Evolutionary conservation across 441 rosid species (phyloP).

Genomic region (Adansonia madagascariensis): DNA sequence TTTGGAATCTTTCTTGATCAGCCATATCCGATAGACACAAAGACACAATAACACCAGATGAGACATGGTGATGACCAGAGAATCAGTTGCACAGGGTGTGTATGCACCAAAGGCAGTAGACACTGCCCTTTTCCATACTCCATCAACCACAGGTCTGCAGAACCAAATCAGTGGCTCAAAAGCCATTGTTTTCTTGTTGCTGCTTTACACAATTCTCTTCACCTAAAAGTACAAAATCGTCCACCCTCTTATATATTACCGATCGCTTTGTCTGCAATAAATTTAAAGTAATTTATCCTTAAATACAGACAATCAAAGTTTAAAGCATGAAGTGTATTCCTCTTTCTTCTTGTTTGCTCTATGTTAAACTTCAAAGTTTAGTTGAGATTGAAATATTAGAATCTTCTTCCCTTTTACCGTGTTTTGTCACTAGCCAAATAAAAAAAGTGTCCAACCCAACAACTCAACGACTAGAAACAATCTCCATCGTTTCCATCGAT

Average conservation of each 20-base stretch:
- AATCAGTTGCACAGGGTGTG: constrained; percentile 78
- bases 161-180: constrained; percentile 68
- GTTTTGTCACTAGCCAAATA: constrained; percentile 27
- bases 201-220: constrained; percentile 28
- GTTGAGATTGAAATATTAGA: constrained; percentile 16
- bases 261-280: constrained; percentile 35
- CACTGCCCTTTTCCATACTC: constrained; percentile 71
- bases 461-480: not conserved
- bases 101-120: constrained; percentile 74
- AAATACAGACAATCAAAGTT: not conserved
- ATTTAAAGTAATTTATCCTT: constrained; percentile 1
- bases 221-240: constrained; percentile 30
- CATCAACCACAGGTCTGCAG: constrained; percentile 67
- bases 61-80: constrained; percentile 67
- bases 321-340: not conserved
- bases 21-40: constrained; percentile 75
- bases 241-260: constrained; percentile 22
- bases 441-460: not conserved
- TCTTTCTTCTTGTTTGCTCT: not conserved
- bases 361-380: not conserved
- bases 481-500: not conserved
- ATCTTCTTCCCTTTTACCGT: not conserved
- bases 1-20: constrained; percentile 51
- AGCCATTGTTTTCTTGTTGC: constrained; percentile 51
- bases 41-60: constrained; percentile 72